Conservation (phyloP, 768 basidiomycete species). For the Megacollybia marginata region DNA sequence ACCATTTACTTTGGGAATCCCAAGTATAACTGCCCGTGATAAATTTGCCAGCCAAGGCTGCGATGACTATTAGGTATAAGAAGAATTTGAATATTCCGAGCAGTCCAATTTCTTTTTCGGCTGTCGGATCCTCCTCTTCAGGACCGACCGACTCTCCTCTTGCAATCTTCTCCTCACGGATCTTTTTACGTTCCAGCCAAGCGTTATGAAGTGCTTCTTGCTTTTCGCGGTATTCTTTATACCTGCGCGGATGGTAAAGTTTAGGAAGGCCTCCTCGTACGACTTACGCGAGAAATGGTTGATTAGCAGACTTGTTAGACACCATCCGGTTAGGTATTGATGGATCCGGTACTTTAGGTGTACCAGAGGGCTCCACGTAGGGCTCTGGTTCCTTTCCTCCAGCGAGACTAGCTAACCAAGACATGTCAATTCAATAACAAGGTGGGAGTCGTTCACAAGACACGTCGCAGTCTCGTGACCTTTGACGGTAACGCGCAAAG, state of each 20-base stretch:
- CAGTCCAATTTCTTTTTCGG: conserved; percentile 55
- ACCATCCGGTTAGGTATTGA: conserved; percentile 62
- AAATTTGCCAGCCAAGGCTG: conserved; percentile 68
- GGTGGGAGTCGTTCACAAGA: neutral
- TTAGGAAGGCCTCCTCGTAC: conserved; percentile 3
- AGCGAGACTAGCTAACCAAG: conserved; percentile 47
- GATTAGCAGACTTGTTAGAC: conserved; percentile 76
- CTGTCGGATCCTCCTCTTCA: conserved; percentile 68
- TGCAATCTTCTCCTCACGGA: conserved; percentile 65
- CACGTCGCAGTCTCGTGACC: conserved; percentile 1
- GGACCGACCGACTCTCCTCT: conserved; percentile 69
- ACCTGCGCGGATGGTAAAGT: conserved; percentile 26
- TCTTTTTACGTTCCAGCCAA: conserved; percentile 65
- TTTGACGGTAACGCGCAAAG: neutral
- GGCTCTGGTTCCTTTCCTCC: conserved; percentile 26
- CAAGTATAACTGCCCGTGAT: conserved; percentile 82
- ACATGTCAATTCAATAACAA: conserved; percentile 34
- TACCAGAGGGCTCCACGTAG: conserved; percentile 30
- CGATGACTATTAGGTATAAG: conserved; percentile 43
- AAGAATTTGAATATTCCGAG: conserved; percentile 65
- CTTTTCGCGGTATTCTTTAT: conserved; percentile 59
- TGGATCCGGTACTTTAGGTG: conserved; percentile 56
- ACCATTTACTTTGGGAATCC: conserved; percentile 70
- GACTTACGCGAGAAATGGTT: conserved; percentile 75
- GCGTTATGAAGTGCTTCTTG: conserved; percentile 53